A percentile compares a stretch with the other conserved stretches of the same genome.
Evolutionary conservation across 1,284 basidiomycete species (phyloP).

Genomic region (Malassezia obtusa): DNA sequence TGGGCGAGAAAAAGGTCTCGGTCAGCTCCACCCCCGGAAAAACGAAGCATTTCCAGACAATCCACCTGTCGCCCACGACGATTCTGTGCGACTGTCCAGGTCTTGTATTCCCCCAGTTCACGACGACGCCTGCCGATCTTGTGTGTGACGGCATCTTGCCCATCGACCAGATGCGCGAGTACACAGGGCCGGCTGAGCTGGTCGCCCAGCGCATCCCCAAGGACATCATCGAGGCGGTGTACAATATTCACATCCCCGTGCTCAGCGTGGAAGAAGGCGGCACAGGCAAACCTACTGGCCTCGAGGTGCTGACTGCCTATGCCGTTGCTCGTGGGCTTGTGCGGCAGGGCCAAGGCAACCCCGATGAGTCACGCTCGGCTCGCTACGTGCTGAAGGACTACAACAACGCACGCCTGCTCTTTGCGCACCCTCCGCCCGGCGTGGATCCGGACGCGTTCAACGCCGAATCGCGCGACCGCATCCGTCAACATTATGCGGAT

Average conservation of each 20-base stretch:
- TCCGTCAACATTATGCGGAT: constrained; percentile 51
- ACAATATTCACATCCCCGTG: constrained; percentile 71
- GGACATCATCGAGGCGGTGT: constrained; percentile 76
- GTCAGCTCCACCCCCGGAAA: constrained; percentile 56
- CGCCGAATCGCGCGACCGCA: constrained; percentile 58
- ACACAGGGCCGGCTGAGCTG: constrained; percentile 74
- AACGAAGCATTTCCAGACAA: constrained; percentile 99
- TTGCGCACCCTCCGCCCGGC: constrained; percentile 67
- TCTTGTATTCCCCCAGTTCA: constrained; percentile 92
- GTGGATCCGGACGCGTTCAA: constrained; percentile 68
- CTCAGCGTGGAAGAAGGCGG: constrained; percentile 72
- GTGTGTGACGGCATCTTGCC: constrained; percentile 94
- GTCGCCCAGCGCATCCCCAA: constrained; percentile 72
- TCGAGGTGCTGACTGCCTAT: constrained; percentile 77
- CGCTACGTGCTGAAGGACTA: constrained; percentile 94
- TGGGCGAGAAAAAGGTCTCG: constrained; percentile 47
- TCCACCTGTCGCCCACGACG: constrained; percentile 75
- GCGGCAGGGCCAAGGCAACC: constrained; percentile 88
- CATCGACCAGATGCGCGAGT: constrained; percentile 93
- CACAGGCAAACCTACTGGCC: constrained; percentile 64
- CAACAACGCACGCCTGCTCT: constrained; percentile 85
- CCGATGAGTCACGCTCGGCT: constrained; percentile 88
- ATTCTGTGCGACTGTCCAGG: constrained; percentile 98
- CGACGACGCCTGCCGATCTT: constrained; percentile 63
- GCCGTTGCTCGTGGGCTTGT: constrained; percentile 73